Conservation (phyloP, 345 rosid genomes). For the Syzygium grande region DNA sequence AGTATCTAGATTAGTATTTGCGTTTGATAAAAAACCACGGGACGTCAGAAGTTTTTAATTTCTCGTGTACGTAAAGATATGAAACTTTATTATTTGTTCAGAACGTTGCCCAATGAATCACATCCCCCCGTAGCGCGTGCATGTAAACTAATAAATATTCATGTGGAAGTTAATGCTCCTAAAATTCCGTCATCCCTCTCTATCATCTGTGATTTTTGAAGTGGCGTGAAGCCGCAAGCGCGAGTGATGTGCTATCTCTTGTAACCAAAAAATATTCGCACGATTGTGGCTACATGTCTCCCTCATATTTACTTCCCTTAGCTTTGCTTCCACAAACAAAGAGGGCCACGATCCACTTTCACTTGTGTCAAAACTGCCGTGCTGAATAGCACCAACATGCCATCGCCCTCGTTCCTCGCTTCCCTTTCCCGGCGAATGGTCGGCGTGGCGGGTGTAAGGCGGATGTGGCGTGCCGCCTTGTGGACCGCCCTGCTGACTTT, state of each 20-base stretch:
- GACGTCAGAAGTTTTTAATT: neutral
- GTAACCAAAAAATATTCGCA: neutral
- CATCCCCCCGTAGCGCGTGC: neutral
- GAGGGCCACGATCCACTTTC: neutral
- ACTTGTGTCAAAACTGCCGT: neutral
- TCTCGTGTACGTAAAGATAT: neutral
- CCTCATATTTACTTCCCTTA: neutral
- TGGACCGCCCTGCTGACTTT: constrained; percentile 23
- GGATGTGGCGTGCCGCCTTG: neutral
- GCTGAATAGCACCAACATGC: neutral
- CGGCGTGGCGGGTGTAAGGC: neutral
- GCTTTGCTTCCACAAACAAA: neutral
- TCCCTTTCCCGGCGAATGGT: neutral
- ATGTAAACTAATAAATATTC: neutral
- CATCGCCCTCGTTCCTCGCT: neutral
- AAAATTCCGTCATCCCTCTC: neutral
- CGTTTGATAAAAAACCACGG: neutral
- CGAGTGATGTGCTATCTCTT: neutral
- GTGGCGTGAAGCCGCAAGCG: neutral
- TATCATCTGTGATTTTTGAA: neutral
- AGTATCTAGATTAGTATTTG: neutral
- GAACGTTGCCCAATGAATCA: neutral
- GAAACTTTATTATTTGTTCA: neutral
- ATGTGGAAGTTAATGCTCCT: neutral
- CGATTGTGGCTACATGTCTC: neutral